These are phyloP conservation scores for Spinacia oleracea DNA, from an alignment of 179 eudicot genomes.

Conservation along the genomic window DNA sequence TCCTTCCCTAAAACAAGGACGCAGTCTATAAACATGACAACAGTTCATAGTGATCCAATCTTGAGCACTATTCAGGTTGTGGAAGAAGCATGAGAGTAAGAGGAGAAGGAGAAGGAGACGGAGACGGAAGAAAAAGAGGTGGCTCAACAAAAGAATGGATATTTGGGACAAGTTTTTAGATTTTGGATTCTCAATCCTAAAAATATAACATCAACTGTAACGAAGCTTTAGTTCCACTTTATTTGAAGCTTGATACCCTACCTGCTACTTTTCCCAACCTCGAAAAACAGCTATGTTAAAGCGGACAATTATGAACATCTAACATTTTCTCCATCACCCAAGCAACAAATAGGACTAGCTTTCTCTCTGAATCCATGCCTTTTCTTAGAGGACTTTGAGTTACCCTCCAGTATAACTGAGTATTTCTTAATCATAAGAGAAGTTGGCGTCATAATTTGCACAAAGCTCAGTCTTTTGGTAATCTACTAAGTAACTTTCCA, in stretches of 20 bases:
- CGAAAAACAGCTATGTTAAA: neutral
- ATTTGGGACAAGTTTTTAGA: neutral
- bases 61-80: neutral
- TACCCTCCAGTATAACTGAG: neutral
- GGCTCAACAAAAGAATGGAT: neutral
- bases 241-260: neutral
- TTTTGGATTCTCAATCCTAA: neutral
- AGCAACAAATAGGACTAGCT: neutral
- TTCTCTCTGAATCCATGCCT: neutral
- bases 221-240: neutral
- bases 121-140: neutral
- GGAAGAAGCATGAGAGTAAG: neutral
- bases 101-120: neutral
- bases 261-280: neutral
- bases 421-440: neutral
- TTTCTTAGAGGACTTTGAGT: neutral
- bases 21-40: neutral
- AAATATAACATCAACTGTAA: neutral
- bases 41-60: neutral
- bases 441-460: neutral
- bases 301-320: neutral
- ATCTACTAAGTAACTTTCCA: neutral
- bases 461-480: neutral
- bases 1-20: neutral
- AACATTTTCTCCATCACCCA: neutral